A percentile compares a stretch with the other conserved stretches of the same genome.
phyloP scores from a whole-genome alignment of 2,329 filamentous ascomycete genomes.

The Aspergillus ustus region DNA sequence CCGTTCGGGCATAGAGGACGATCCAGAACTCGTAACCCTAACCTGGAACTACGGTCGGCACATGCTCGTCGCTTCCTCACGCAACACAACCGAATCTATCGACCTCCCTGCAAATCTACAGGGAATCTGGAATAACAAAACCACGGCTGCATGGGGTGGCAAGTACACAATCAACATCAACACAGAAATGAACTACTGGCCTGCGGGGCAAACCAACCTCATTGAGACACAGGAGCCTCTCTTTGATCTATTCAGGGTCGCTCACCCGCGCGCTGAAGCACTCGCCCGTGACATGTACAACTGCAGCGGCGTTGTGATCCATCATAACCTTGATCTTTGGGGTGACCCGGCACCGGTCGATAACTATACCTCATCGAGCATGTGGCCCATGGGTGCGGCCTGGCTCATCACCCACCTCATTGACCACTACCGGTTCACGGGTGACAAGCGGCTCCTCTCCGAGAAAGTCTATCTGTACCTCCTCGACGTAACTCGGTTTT shows the following conservation, averaged over 20 bases:
- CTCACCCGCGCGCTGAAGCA: not conserved
- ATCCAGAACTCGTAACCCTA: slow-evolving; percentile 6
- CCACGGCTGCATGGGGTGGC: slow-evolving; percentile 11
- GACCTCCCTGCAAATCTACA: slow-evolving; percentile 9
- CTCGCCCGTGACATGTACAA: slow-evolving; percentile 8
- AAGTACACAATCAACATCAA: slow-evolving; percentile 16
- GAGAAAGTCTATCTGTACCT: slow-evolving; percentile 6
- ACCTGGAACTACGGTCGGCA: slow-evolving; percentile 12
- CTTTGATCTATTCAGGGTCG: slow-evolving; percentile 7
- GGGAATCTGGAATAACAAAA: slow-evolving; percentile 13
- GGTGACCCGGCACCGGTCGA: slow-evolving; percentile 13
- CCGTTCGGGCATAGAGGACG: not conserved
- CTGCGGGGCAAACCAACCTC: slow-evolving; percentile 1
- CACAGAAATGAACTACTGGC: slow-evolving; percentile 16
- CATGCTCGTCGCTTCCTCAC: slow-evolving; percentile 6
- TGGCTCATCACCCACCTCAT: slow-evolving; percentile 9
- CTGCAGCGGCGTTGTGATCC: slow-evolving; percentile 10
- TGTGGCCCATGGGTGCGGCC: slow-evolving; percentile 15
- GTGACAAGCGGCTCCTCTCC: slow-evolving; percentile 4
- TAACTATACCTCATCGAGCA: slow-evolving; percentile 11
- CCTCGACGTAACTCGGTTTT: slow-evolving; percentile 4
- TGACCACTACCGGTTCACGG: slow-evolving; percentile 14
- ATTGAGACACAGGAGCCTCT: slow-evolving; percentile 5
- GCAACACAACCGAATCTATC: slow-evolving; percentile 1
- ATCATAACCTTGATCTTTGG: slow-evolving; percentile 14